Evolutionary conservation across 2,329 filamentous ascomycete genomes (phyloP).

Genomic region (Cladosporium oxysporum): DNA sequence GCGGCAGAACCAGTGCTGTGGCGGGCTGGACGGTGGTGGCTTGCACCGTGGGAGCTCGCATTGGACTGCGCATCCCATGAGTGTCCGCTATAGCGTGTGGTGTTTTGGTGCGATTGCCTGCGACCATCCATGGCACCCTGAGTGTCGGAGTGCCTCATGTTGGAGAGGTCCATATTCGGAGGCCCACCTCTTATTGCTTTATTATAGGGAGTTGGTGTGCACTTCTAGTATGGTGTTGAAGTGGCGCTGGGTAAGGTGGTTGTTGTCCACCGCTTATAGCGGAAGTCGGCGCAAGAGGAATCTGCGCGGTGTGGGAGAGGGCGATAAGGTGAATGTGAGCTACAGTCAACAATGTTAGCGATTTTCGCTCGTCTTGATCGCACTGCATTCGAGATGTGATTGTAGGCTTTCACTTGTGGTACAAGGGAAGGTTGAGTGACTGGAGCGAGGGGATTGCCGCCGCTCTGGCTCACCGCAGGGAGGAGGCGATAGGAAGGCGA

Average conservation of each 20-base stretch:
- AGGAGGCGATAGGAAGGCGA: conserved; percentile 23
- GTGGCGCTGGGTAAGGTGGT: conserved; percentile 1
- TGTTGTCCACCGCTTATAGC: conserved; percentile 9
- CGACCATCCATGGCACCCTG: conserved; percentile 15
- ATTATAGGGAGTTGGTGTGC: neutral
- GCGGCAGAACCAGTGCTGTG: conserved; percentile 24
- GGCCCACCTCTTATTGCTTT: conserved; percentile 12
- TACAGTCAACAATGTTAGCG: conserved; percentile 1
- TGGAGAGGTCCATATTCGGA: conserved; percentile 13
- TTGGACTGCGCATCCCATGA: conserved; percentile 19
- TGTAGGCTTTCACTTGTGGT: neutral
- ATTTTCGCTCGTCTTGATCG: conserved; percentile 7
- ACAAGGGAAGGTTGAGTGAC: neutral
- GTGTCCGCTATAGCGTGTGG: conserved; percentile 19
- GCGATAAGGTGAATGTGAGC: conserved; percentile 2
- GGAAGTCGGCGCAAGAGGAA: conserved; percentile 20
- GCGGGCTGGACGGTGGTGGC: conserved; percentile 12
- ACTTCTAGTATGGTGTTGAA: conserved; percentile 11
- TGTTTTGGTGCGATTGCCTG: conserved; percentile 19
- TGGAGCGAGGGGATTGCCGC: conserved; percentile 5
- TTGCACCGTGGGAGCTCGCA: conserved; percentile 16
- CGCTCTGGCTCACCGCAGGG: conserved; percentile 22
- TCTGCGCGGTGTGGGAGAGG: conserved; percentile 10
- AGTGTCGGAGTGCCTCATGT: conserved; percentile 11
- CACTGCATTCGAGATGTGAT: neutral